Base-by-base conservation (phyloP, 148 eudicot species). In the Chenopodium berlandieri region DNA sequence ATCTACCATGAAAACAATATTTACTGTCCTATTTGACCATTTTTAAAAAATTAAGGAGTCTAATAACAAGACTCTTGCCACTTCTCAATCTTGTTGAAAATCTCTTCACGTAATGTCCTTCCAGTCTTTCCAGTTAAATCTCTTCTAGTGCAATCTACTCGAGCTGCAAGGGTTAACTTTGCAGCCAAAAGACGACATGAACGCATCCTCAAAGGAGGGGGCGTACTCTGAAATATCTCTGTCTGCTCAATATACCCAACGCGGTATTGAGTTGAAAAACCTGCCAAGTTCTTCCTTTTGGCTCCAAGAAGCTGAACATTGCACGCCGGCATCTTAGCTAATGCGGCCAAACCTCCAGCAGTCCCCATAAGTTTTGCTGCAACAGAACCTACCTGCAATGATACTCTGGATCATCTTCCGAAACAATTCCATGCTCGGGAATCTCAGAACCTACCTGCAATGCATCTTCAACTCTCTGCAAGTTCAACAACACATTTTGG, bases 321-420 rank as follows among this genome's bases (percentile, higher is more conserved):
- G 82, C 98, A 94, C 54, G 99, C 98, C 46, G 99, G 99, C 98
- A 96, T 96, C 90, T 89, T 94, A 58, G 99, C 98, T 54, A 96
- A 85, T 16, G 98, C 77, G 11, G 92, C 75, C 13, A 96, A 83
- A 64, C 99, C 98, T 81, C 99, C 99, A 81, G 99, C 99, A n/a
- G 97, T 91, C 69, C 99, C 98, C 98, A 96, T 92, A 78, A 96
- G 90, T 68, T 96, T 96, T 50, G 99, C 99, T 6, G 99, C 99
- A 81, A 94, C 97, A 27, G 98, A 97, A 86, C 93, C 23, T 23
- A 23, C 23, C 23, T 23, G 23, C 23, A 23, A 23, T 23, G 94
- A 83, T 92, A 94, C 63, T 92, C 98, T 1, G 95, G 98, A 85
- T 94, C 98, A 64, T 94, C 98, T 85, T 92, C 94, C 75, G 90